Evolutionary conservation across 208 protist species (phyloP), one percentile per base, ranked within the genome.

Genomic region (Naegleria fowleri): DNA sequence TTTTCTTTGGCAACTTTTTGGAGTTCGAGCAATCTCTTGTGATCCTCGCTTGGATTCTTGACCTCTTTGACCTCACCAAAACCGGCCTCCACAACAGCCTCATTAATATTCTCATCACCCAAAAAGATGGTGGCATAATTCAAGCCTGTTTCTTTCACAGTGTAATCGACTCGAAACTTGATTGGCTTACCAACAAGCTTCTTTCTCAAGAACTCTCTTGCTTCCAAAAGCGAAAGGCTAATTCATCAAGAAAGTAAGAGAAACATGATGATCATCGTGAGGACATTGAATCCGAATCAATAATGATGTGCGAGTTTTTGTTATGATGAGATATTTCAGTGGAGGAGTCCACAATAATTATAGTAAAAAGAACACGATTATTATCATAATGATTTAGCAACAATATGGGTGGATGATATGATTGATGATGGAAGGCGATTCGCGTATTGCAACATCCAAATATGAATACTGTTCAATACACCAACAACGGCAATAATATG

Each of bases 181-280:
- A 95, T 90, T 0, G 58, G 19, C 85, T 94, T 92, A 79, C 94
- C 94, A 52, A 95, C 90, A 4, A 92, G 11, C 0, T 75, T 22
- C 48, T 90, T 91, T 38, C 94, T 92, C 91, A 95, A 88, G 33
- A 91, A 91, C 67, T 95, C 94, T 40, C 94, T 90, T 33, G 79
- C 51, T n/a, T 94, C 92, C n/a, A 90, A 93, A 95, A 15, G 93
- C 94, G 29, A 83, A 94, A 5, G 94, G 90, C 92, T 94, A n/a
- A 91, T 39, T 40, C 33, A 6, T 22, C 5, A 91, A 91, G 88
- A 43, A 33, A 51, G 19, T 15, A 1, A 67, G 25, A 38, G 11
- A 4, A 4, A 67, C 55, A 67, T 48, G 43, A 48, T 48, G 43
- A 48, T 48, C 5, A 48, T 48, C 43, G 43, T 48, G 43, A 9